Base-by-base conservation (phyloP, 2,329 filamentous ascomycete species). In the Stylonectria norvegica region DNA sequence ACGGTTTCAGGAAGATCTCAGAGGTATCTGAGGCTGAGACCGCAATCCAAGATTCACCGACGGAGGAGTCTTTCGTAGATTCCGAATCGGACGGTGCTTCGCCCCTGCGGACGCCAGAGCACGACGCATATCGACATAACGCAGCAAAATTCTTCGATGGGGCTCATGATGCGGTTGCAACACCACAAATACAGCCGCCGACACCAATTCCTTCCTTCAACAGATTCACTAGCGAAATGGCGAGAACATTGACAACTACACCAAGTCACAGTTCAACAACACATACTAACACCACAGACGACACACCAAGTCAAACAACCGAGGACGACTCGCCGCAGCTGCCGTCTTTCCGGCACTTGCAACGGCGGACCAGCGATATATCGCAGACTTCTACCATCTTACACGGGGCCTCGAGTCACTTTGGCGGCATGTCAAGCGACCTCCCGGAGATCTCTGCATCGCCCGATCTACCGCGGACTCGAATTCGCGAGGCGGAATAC, bases 391-490 rank as follows among this genome's bases (percentile, higher is more conserved):
- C 67, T 5, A 68, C 64, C 1, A 50, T 68, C 8, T 49, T 69
- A 12, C 64, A 63, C 38, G 66, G 58, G 4, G 57, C 59, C 10
- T 63, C 62, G 12, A 69, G 60, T 40, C 61, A 63, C 28, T 67
- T 69, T 28, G 61, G 62, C 18, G 60, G 62, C 19, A 53, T 66
- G 28, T 71, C 64, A 5, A 73, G 72, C 47, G 68, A 70, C 29
- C 47, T 56, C 1, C 63, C 65, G 0, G 72, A 75, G 32, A 56
- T 67, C 1, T 75, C 71, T 6, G 62, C 63, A 2, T 75, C 72
- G 5, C 71, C 71, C 2, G 53, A 51, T 25, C 38, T 63, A 5
- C 52, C 52, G 22, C 55, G 46, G 25, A 47, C 41, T 19, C 60
- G 60, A 16, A 48, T 65, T 20, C 62, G 53, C 8, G 56, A 65